Evolutionary conservation across 306 rosid species (phyloP), one percentile per base, ranked within the genome.

Genomic region (Quercus suber): DNA sequence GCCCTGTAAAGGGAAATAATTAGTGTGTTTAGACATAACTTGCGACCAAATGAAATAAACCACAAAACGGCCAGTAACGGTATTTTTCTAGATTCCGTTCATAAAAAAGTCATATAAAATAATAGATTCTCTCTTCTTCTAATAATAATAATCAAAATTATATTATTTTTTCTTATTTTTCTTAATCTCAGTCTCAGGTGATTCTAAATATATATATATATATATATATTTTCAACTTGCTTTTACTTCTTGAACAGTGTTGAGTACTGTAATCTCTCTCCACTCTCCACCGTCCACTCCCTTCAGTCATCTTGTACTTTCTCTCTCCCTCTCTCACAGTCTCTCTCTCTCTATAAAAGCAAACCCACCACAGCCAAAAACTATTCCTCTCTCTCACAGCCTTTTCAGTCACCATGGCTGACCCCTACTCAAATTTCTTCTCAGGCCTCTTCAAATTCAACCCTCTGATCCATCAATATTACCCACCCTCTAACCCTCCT

Each of bases 301-400:
- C 93, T 89, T 90, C 90, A 83, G 96, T 86, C 91, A 90, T 92
- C 89, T 89, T 90, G 88, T 90, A 79, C 97, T 89, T 91, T 80
- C 90, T 85, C 91, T 75, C 76, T 84, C 85, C 2, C 27, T 76
- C 80, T 73, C 83, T 63, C 51, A 67, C 69, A 23, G 23, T 74
- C 81, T 76, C 82, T 82, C 80, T 35, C 82, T 77, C 81, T 82
- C 78, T 81, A 78, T 71, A 81, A 87, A 73, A 84, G 78, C 88
- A 65, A 63, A 25, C 82, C 84, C 84, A 82, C 80, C 88, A 52
- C 55, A 79, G 74, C 79, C 69, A 77, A 67, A 23, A 64, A 67
- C 67, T 56, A 43, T 71, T 58, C 79, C 56, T 59, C 19, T 13
- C 45, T 2, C 58, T 51, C 63, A 17, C 76, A 65, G 43, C 5